Conservation (phyloP, 352 stramenopile species). For the Pelagophyceae sp. region DNA sequence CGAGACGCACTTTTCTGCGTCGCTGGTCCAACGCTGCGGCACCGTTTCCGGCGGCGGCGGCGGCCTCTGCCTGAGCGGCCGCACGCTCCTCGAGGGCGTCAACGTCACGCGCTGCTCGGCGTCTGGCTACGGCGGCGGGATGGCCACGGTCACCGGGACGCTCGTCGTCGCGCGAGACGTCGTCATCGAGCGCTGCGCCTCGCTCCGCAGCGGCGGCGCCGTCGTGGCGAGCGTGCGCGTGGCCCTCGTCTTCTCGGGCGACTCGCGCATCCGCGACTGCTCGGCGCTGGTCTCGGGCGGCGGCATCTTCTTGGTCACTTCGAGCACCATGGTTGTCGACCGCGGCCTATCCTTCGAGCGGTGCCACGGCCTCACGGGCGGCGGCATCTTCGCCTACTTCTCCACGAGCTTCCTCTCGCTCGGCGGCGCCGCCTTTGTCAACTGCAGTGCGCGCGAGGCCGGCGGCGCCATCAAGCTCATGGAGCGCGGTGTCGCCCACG, state of each 20-base stretch:
- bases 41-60: too few species aligned
- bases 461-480: not conserved
- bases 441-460: not conserved
- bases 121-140: not conserved
- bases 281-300: not conserved
- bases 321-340: not conserved
- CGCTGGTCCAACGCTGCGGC: not conserved
- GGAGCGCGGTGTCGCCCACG: not conserved
- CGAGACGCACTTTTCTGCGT: too few species aligned
- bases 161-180: not conserved
- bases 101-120: not conserved
- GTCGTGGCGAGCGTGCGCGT: not conserved
- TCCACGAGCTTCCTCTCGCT: not conserved
- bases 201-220: too few species aligned
- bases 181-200: not conserved
- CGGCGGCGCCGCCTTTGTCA: not conserved
- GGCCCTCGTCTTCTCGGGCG: not conserved
- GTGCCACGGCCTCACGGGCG: not conserved
- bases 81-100: not conserved
- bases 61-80: too few species aligned
- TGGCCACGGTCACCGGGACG: not conserved
- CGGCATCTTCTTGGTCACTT: not conserved
- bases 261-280: not conserved
- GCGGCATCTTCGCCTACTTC: not conserved
- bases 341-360: not conserved